Evolutionary conservation across 345 rosid genomes (phyloP).

Genomic region (Excoecaria cochinchinensis): DNA sequence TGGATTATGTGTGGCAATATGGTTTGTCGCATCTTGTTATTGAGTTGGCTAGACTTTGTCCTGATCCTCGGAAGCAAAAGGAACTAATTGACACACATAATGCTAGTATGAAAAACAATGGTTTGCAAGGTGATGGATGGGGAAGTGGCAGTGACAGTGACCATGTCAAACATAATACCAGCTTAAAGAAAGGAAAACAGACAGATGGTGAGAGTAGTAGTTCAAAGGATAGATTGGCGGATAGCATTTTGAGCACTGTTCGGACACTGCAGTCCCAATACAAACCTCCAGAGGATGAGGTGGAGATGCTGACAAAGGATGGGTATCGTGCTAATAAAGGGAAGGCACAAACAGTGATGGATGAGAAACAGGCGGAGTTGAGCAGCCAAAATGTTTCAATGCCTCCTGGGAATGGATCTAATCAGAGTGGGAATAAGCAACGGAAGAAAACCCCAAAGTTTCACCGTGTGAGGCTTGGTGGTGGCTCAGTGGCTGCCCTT

Average conservation of each 20-base stretch:
- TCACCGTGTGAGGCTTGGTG: constrained; percentile 70
- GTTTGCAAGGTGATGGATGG: constrained; percentile 32
- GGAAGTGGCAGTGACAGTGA: constrained; percentile 5
- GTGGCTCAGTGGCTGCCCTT: constrained; percentile 67
- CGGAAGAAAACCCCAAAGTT: constrained; percentile 80
- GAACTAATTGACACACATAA: constrained; percentile 71
- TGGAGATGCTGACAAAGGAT: constrained; percentile 54
- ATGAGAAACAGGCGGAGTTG: constrained; percentile 31
- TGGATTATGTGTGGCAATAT: constrained; percentile 60
- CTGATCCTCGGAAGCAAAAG: constrained; percentile 78
- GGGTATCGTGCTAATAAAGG: constrained; percentile 58
- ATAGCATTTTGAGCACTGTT: constrained; percentile 53
- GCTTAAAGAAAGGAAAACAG: constrained; percentile 39
- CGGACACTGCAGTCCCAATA: constrained; percentile 53
- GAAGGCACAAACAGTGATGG: constrained; percentile 38
- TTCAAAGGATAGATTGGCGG: constrained; percentile 54
- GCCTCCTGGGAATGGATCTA: constrained; percentile 32
- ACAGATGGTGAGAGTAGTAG: constrained; percentile 35
- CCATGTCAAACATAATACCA: constrained; percentile 27
- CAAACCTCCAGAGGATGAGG: constrained; percentile 48
- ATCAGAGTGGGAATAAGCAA: constrained; percentile 43
- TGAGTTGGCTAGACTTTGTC: constrained; percentile 84
- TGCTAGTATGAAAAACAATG: constrained; percentile 39
- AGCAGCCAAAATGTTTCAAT: constrained; percentile 24
- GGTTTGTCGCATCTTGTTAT: constrained; percentile 71